phyloP scores from a whole-genome alignment of 371 early-diverging fungal genomes.

The Cladochytrium tenue region DNA sequence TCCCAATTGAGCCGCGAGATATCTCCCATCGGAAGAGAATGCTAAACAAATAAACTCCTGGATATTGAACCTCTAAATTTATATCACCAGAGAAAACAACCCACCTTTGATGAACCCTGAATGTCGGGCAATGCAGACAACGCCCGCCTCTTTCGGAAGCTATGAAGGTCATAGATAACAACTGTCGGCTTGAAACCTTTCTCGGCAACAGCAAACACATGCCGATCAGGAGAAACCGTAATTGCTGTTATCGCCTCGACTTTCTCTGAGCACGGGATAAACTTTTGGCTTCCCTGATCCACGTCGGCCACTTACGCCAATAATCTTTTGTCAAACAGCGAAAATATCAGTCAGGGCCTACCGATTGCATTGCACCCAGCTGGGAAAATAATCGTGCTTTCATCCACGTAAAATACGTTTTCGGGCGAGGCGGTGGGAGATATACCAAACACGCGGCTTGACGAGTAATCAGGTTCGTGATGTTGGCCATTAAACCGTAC shows the following conservation, averaged over 20 bases:
- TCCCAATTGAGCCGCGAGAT: conserved; percentile 43
- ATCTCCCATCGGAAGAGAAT: conserved; percentile 50
- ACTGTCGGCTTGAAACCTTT: conserved; percentile 16
- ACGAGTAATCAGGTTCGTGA: too few relatives aligned
- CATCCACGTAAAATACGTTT: conserved; percentile 50
- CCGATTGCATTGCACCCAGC: conserved; percentile 52
- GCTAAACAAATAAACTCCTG: conserved; percentile 45
- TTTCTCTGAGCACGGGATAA: conserved; percentile 43
- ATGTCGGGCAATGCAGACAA: conserved; percentile 17
- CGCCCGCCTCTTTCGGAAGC: conserved; percentile 33
- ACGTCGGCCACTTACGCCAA: conserved; percentile 40
- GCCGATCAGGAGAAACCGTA: conserved; percentile 43
- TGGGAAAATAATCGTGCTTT: conserved; percentile 52
- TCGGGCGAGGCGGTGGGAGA: conserved; percentile 31
- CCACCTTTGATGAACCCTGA: conserved; percentile 15
- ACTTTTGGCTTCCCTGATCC: conserved; percentile 46
- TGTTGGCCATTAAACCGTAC: too few relatives aligned
- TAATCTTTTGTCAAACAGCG: background rate
- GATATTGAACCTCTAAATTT: background rate
- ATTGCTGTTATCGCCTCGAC: conserved; percentile 46
- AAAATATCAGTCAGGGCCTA: conserved; percentile 8
- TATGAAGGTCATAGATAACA: conserved; percentile 34
- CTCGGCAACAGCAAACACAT: conserved; percentile 53
- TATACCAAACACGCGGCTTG: conserved; percentile 47
- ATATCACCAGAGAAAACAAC: background rate